phyloP scores from a whole-genome alignment of 2,329 filamentous ascomycete species.

The Stachybotrys echinatus region DNA sequence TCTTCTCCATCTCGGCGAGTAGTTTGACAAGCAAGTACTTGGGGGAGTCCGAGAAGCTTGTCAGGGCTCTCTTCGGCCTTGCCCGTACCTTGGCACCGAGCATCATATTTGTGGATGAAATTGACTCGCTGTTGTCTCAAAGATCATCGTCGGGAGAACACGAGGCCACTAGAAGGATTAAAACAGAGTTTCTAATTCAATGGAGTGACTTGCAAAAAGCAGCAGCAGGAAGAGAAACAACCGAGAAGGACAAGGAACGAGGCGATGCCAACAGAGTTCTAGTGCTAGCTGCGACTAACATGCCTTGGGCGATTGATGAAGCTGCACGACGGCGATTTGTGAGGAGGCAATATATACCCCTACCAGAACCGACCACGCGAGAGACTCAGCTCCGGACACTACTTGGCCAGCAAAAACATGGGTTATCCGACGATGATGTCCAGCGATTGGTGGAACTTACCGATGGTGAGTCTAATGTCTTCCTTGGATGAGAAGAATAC shows the following conservation, averaged over 20 bases:
- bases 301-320: constrained; percentile 97
- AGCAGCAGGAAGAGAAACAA: constrained; percentile 75
- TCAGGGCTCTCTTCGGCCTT: constrained; percentile 84
- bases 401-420: constrained; percentile 82
- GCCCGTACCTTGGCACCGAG: constrained; percentile 85
- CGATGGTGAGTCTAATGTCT: constrained; percentile 67
- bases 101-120: constrained; percentile 98
- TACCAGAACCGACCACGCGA: constrained; percentile 81
- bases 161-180: constrained; percentile 88
- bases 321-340: constrained; percentile 88
- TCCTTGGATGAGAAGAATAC: not conserved
- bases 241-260: constrained; percentile 58
- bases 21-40: constrained; percentile 94
- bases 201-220: constrained; percentile 94
- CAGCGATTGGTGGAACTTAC: constrained; percentile 70
- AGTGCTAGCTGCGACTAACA: constrained; percentile 89
- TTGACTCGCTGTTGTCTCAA: constrained; percentile 86
- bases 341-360: constrained; percentile 87
- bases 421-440: constrained; percentile 67
- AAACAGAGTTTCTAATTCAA: constrained; percentile 96
- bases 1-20: constrained; percentile 94
- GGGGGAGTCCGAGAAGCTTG: constrained; percentile 93
- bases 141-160: constrained; percentile 81
- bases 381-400: constrained; percentile 73
- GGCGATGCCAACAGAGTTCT: constrained; percentile 86